Evolutionary conservation across 257 asterid species (phyloP).

Genomic region (Catharanthus roseus): DNA sequence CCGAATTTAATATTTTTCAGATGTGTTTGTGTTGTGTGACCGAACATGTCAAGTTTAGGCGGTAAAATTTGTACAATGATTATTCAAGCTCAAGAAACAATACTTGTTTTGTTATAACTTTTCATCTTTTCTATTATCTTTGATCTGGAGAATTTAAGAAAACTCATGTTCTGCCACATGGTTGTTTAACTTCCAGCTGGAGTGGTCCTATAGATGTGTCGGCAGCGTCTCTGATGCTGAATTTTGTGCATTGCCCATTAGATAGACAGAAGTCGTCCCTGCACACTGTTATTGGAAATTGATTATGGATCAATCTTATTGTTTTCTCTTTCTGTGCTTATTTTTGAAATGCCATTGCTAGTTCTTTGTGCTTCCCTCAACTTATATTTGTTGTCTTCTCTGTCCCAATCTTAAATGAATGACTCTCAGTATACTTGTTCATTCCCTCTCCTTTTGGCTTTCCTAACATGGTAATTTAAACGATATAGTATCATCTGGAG

Average conservation of each 20-base stretch:
- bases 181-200: background rate
- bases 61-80: background rate
- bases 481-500: background rate
- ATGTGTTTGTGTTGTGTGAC: background rate
- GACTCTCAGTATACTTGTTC: background rate
- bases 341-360: background rate
- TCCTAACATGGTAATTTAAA: background rate
- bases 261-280: background rate
- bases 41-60: background rate
- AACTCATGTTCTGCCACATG: background rate
- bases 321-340: background rate
- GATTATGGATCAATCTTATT: background rate
- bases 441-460: background rate
- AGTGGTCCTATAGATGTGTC: background rate
- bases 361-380: background rate
- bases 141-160: background rate
- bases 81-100: background rate
- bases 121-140: background rate
- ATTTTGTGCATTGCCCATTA: background rate
- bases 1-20: background rate
- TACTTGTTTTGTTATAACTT: background rate
- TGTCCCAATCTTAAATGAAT: background rate
- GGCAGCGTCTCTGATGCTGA: background rate
- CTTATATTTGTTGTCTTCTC: slow-evolving; percentile 2
- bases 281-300: background rate